These are phyloP conservation scores for Oryza brachyantha DNA, from an alignment of 176 grass and related monocot species.

Conservation along the genomic window DNA sequence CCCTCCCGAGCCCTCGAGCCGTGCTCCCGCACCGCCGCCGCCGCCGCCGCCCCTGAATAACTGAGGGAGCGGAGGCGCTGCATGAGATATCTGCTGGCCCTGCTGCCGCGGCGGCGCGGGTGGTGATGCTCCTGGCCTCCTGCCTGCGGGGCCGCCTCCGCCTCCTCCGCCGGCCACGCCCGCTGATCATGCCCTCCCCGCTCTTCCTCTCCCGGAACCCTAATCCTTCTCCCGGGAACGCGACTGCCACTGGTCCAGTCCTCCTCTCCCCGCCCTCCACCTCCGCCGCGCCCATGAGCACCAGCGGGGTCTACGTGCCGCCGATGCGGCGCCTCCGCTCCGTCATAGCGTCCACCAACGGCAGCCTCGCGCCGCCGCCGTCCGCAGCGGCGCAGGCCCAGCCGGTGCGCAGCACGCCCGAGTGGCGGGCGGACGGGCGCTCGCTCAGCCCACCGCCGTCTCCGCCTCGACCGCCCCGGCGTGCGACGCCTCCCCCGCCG, in stretches of 20 bases:
- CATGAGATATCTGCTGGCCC: slow-evolving; percentile 40
- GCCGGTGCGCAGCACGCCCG: slow-evolving; percentile 20
- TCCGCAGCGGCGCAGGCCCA: slow-evolving; percentile 20
- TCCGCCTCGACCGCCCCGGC: slow-evolving; percentile 24
- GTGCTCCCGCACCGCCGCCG: too few species aligned
- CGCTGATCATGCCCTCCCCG: slow-evolving; percentile 50
- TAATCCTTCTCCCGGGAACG: slow-evolving; percentile 27
- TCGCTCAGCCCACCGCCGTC: slow-evolving; percentile 30
- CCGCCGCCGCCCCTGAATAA: background rate
- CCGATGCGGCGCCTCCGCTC: slow-evolving; percentile 86
- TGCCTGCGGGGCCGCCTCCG: slow-evolving; percentile 52
- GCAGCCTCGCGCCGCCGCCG: slow-evolving; percentile 51
- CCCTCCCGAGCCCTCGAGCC: too few species aligned
- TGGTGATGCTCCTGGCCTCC: slow-evolving; percentile 63
- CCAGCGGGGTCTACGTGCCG: slow-evolving; percentile 74
- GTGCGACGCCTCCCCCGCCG: background rate
- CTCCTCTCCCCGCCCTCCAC: background rate
- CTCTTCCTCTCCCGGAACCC: slow-evolving; percentile 50
- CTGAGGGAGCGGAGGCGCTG: slow-evolving; percentile 21
- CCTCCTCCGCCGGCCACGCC: slow-evolving; percentile 38
- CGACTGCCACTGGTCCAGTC: background rate
- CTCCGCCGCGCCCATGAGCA: slow-evolving; percentile 35
- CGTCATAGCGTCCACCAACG: slow-evolving; percentile 71
- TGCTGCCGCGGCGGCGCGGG: slow-evolving; percentile 25
- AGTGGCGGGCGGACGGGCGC: slow-evolving; percentile 48